Evolutionary conservation across 2,329 filamentous ascomycete species (phyloP).

Genomic region (Pseudogymnoascus sp.): DNA sequence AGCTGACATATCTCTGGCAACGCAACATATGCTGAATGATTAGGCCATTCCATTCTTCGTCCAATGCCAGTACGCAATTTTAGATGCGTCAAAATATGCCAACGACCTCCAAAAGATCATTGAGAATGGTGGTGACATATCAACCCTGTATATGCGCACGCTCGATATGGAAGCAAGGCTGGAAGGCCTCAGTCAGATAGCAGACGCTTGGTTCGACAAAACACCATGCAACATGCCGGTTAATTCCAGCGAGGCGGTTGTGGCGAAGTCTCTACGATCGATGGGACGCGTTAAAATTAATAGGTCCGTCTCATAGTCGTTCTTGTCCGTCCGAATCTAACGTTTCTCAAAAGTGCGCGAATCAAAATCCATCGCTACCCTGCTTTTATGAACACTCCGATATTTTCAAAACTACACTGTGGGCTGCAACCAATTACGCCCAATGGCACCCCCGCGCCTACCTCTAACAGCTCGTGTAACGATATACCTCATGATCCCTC

Average conservation of each 20-base stretch:
- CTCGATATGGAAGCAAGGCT: slow-evolving; percentile 34
- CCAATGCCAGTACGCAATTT: slow-evolving; percentile 41
- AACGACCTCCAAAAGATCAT: slow-evolving; percentile 40
- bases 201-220: slow-evolving; percentile 31
- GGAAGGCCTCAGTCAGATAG: slow-evolving; percentile 32
- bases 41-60: slow-evolving; percentile 38
- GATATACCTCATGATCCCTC: neutral
- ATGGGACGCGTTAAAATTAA: slow-evolving; percentile 46
- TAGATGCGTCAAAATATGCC: slow-evolving; percentile 41
- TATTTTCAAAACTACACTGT: slow-evolving; percentile 44
- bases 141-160: slow-evolving; percentile 36
- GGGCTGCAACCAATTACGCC: slow-evolving; percentile 34
- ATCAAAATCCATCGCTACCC: slow-evolving; percentile 47
- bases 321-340: neutral
- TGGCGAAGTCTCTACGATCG: slow-evolving; percentile 38
- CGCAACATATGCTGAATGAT: neutral
- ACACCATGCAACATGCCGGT: slow-evolving; percentile 31
- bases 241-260: slow-evolving; percentile 34
- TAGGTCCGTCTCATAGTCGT: slow-evolving; percentile 29
- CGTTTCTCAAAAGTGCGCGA: slow-evolving; percentile 33
- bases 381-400: slow-evolving; percentile 43
- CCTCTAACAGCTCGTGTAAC: neutral
- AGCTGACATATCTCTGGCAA: slow-evolving; percentile 16
- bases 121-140: slow-evolving; percentile 33
- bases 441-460: slow-evolving; percentile 17